Conservation (phyloP, 148 eudicot species). For the Agrostemma githago region DNA sequence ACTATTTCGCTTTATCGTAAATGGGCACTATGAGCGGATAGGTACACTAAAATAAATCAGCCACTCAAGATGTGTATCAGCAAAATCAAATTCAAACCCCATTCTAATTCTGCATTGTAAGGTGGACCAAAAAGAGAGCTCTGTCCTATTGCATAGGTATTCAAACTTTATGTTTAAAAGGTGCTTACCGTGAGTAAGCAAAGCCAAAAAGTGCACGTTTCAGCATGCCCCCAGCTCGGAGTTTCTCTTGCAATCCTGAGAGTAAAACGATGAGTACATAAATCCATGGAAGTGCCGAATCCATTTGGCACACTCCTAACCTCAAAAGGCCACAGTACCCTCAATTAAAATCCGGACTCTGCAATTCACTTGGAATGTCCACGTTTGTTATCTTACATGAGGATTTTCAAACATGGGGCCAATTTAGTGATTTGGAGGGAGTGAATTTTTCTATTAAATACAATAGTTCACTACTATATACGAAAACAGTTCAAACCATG, state of each 20-base stretch:
- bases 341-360: neutral
- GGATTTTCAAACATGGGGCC: neutral
- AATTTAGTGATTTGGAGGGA: neutral
- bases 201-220: slow-evolving; percentile 57
- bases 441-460: neutral
- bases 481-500: neutral
- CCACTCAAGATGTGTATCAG: neutral
- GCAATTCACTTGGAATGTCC: neutral
- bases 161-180: neutral
- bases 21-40: neutral
- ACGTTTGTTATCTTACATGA: neutral
- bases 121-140: neutral
- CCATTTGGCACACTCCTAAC: neutral
- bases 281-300: neutral
- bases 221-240: slow-evolving; percentile 66
- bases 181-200: slow-evolving; percentile 62
- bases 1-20: no score
- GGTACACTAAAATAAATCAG: neutral
- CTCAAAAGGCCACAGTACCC: neutral
- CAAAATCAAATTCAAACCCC: slow-evolving; percentile 1
- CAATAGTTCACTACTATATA: neutral
- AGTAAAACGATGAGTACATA: slow-evolving; percentile 3
- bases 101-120: neutral
- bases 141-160: neutral
- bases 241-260: slow-evolving; percentile 85